phyloP scores from a whole-genome alignment of 2,329 filamentous ascomycete genomes.

The Gyromitra esculenta region DNA sequence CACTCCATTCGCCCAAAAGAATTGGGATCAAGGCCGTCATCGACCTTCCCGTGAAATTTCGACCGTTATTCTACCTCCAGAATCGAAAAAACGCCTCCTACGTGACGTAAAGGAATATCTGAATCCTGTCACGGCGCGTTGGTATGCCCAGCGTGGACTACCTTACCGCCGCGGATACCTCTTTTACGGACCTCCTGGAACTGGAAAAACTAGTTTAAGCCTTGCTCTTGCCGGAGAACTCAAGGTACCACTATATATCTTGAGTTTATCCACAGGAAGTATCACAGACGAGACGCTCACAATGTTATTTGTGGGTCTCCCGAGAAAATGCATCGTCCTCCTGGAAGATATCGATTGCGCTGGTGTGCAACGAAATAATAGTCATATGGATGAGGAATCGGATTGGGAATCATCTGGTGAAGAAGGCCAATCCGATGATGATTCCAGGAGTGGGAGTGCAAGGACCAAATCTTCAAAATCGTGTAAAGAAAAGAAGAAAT shows the following conservation, averaged over 20 bases:
- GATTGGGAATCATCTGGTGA: conserved; percentile 52
- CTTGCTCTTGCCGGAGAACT: conserved; percentile 76
- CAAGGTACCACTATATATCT: conserved; percentile 76
- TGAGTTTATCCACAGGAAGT: conserved; percentile 69
- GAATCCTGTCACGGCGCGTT: conserved; percentile 71
- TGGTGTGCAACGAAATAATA: conserved; percentile 64
- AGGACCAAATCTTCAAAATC: conserved; percentile 43
- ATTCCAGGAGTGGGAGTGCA: conserved; percentile 45
- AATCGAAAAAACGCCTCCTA: conserved; percentile 69
- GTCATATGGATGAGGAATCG: conserved; percentile 56
- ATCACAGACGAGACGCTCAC: conserved; percentile 74
- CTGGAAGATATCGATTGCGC: conserved; percentile 81
- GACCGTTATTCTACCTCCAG: conserved; percentile 72
- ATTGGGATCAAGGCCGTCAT: conserved; percentile 71
- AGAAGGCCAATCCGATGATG: conserved; percentile 55
- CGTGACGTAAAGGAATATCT: conserved; percentile 72
- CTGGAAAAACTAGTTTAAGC: conserved; percentile 78
- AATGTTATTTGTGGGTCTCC: conserved; percentile 72
- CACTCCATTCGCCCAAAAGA: conserved; percentile 63
- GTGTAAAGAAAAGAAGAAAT: conserved; percentile 51
- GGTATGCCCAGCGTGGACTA: conserved; percentile 85
- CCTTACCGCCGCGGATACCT: conserved; percentile 87
- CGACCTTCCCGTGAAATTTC: conserved; percentile 70
- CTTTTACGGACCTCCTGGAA: conserved; percentile 81
- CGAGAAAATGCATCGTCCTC: conserved; percentile 75